phyloP scores from a whole-genome alignment of 352 stramenopile species.

The Pythium folliculosum region DNA sequence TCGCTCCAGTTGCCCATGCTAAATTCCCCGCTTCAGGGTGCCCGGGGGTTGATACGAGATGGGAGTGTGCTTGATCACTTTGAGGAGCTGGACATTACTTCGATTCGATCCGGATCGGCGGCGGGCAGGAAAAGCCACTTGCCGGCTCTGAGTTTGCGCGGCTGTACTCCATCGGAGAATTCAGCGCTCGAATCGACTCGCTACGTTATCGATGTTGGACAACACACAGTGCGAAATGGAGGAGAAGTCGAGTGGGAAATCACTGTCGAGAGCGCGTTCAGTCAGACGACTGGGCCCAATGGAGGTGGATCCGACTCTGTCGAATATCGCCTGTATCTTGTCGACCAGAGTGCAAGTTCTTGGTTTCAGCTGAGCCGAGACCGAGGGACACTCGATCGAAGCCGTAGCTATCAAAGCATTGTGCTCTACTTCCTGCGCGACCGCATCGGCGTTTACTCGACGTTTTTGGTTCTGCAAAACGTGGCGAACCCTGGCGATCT shows the following conservation, averaged over 20 bases:
- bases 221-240: constrained; percentile 86
- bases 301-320: constrained; percentile 48
- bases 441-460: constrained; percentile 82
- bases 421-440: constrained; percentile 84
- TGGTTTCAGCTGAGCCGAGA: constrained; percentile 85
- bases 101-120: constrained; percentile 47
- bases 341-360: constrained; percentile 70
- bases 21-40: constrained; percentile 2
- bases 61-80: constrained; percentile 67
- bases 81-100: constrained; percentile 74
- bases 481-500: constrained; percentile 77
- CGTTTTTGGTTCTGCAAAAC: constrained; percentile 87
- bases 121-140: constrained; percentile 48
- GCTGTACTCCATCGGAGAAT: constrained; percentile 83
- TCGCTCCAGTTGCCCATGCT: constrained; percentile 35
- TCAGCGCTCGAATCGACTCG: constrained; percentile 79
- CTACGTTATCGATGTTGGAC: constrained; percentile 85
- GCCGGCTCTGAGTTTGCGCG: constrained; percentile 65
- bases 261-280: constrained; percentile 81
- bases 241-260: constrained; percentile 90
- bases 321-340: constrained; percentile 76
- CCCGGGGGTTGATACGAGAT: constrained; percentile 39
- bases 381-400: constrained; percentile 71
- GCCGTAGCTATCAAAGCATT: constrained; percentile 80
- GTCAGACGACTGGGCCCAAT: constrained; percentile 30